phyloP scores from a whole-genome alignment of 176 grass and related monocot genomes.

The Oryza brachyantha region DNA sequence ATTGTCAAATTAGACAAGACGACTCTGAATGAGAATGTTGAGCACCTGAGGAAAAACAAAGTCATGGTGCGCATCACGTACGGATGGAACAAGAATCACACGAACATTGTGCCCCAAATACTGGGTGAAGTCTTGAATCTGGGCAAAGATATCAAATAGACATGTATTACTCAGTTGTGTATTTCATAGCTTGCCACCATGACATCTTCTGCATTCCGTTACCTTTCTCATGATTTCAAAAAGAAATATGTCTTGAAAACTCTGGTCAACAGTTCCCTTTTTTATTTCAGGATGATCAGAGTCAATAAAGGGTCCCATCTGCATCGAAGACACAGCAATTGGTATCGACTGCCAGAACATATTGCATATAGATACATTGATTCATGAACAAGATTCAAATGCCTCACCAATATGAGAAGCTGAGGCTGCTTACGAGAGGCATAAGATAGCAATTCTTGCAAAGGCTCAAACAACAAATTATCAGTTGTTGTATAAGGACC shows the following conservation, averaged over 20 bases:
- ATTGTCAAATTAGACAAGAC: conserved; percentile 13
- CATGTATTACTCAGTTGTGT: background rate
- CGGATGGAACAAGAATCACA: conserved; percentile 73
- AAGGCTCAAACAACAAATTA: conserved; percentile 89
- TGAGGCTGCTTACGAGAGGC: conserved; percentile 75
- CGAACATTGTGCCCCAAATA: conserved; percentile 68
- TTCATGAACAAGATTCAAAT: conserved; percentile 18
- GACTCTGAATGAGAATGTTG: conserved; percentile 6
- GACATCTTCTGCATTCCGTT: conserved; percentile 8
- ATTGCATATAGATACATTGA: background rate
- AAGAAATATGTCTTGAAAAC: conserved; percentile 79
- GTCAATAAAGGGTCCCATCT: conserved; percentile 99
- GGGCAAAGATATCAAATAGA: conserved; percentile 33
- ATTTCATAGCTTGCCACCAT: conserved; percentile 28
- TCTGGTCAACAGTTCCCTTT: conserved; percentile 63
- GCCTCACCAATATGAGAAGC: conserved; percentile 78
- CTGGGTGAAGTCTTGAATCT: conserved; percentile 80
- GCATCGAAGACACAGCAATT: conserved; percentile 11
- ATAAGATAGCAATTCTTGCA: conserved; percentile 92
- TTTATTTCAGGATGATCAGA: conserved; percentile 94
- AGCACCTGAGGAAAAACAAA: conserved; percentile 92
- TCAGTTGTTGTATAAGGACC: conserved; percentile 92
- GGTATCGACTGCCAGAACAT: conserved; percentile 8
- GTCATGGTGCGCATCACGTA: conserved; percentile 94
- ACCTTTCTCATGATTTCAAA: conserved; percentile 86